Evolutionary conservation across 768 basidiomycete genomes (phyloP), one percentile per base, ranked within the genome.

Genomic region (Daedaleopsis sinensis): DNA sequence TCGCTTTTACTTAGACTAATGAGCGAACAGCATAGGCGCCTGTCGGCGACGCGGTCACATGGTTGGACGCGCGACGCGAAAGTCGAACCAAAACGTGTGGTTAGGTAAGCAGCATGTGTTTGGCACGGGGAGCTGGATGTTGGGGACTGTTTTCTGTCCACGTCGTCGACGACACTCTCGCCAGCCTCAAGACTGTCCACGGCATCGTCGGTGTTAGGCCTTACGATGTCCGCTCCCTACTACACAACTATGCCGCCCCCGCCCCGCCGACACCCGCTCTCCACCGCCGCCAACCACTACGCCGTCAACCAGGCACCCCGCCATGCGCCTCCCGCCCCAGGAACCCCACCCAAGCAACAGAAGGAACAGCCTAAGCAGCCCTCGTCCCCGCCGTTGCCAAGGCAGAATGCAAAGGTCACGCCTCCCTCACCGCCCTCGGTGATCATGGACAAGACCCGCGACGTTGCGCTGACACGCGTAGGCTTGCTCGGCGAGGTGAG

Each of bases 401-500:
- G 91, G 58, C 91, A 93, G 79, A 94, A 91, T 73, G 88, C 82
- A 68, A 93, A 92, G 75, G 87, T 88, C 1, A 80, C 86, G 0
- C 92, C 92, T 0, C 92, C 92, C 0, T 90, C 91, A 0, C 92
- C 92, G 2, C 92, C 92, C 9, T 86, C 80, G 69, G 73, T 91
- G 57, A 94, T 94, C 66, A 79, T 76, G 1, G 91, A 93, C 77
- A 84, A 84, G 74, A 73, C 73, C 47, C 81, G 84, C 42, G 66
- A 78, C 37, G 66, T 85, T 59, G 81, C 86, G 56, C 91, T 87
- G 67, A 79, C 81, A 42, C 83, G 92, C 52, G 85, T 94, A 27
- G 91, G 90, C 21, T 92, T 96, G 71, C 78, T 97, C 55, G 94
- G 94, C 67, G 94, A 97, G 87, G 93, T 94, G 62, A 51, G 87